Conservation (phyloP, 371 early-diverging fungal species). For the Lichtheimia hyalospora region DNA sequence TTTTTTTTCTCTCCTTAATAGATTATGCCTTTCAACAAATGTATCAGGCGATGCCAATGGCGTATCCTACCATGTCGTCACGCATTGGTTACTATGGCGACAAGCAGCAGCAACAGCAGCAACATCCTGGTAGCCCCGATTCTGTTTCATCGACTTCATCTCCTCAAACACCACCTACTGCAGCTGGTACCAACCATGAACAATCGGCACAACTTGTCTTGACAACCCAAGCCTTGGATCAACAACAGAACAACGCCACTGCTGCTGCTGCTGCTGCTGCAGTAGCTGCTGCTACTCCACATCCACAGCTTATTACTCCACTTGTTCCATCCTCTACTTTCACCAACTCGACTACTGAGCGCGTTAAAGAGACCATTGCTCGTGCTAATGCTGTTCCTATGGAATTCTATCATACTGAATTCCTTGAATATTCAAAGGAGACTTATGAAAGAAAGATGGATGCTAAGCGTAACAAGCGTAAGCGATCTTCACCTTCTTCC, state of each 20-base stretch:
- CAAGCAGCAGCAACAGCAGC: constrained; percentile 3
- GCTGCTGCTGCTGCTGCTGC: background rate
- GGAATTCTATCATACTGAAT: constrained; percentile 50
- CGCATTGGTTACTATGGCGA: constrained; percentile 29
- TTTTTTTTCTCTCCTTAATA: constrained; percentile 10
- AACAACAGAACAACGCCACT: constrained; percentile 4
- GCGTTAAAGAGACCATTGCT: constrained; percentile 47
- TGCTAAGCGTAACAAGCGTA: constrained; percentile 36
- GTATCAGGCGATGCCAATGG: constrained; percentile 18
- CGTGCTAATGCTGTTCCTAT: constrained; percentile 46
- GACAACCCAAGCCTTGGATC: background rate
- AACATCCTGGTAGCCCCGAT: constrained; percentile 33
- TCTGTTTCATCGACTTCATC: constrained; percentile 30
- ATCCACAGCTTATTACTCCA: constrained; percentile 4
- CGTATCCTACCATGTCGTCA: constrained; percentile 15
- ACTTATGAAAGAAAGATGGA: constrained; percentile 43
- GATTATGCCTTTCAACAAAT: constrained; percentile 22
- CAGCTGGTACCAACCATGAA: constrained; percentile 7
- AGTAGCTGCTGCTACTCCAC: background rate
- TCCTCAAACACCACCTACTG: constrained; percentile 13
- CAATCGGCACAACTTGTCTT: background rate
- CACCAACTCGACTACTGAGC: constrained; percentile 30
- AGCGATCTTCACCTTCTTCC: constrained; percentile 16
- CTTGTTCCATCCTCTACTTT: constrained; percentile 10
- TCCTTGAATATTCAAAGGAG: constrained; percentile 47